Percentiles rank a stretch among this genome's conserved stretches.
phyloP scores from a whole-genome alignment of 148 eudicot genomes.

The Pouteria glomerata region DNA sequence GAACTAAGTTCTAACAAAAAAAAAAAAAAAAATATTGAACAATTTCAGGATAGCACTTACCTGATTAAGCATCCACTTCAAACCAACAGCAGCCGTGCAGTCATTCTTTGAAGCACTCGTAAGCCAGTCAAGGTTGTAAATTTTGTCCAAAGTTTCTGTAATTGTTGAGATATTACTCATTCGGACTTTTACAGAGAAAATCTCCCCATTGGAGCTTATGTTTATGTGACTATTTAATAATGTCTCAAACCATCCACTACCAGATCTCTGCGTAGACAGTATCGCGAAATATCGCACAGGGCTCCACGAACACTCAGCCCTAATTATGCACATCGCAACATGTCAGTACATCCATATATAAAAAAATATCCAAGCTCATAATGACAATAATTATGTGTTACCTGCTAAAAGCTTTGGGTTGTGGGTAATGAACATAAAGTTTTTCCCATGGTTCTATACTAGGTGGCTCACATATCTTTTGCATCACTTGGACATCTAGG shows the following conservation, averaged over 20 bases:
- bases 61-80: conserved; percentile 91
- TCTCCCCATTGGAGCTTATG: conserved; percentile 72
- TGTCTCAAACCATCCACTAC: no score
- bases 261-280: no score
- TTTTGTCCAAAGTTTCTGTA: no score
- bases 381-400: conserved; percentile 4
- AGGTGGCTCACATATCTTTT: conserved; percentile 33
- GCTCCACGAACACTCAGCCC: conserved; percentile 69
- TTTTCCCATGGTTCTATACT: conserved; percentile 38
- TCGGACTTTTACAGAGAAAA: conserved; percentile 61
- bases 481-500: conserved; percentile 32
- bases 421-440: conserved; percentile 57
- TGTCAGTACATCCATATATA: not conserved
- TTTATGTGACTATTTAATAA: conserved; percentile 68
- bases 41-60: conserved; percentile 24
- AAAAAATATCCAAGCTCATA: not conserved
- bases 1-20: no score
- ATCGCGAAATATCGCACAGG: conserved; percentile 74
- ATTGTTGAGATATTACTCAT: conserved; percentile 50
- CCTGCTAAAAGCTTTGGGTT: conserved; percentile 62
- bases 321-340: conserved; percentile 7
- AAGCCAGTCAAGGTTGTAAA: conserved; percentile 63
- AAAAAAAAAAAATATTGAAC: not conserved
- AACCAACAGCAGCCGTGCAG: conserved; percentile 79
- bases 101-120: conserved; percentile 72